These are phyloP conservation scores for Tolypocladium pustulatum DNA, from an alignment of 2,329 filamentous ascomycete genomes.

Conservation along the genomic window DNA sequence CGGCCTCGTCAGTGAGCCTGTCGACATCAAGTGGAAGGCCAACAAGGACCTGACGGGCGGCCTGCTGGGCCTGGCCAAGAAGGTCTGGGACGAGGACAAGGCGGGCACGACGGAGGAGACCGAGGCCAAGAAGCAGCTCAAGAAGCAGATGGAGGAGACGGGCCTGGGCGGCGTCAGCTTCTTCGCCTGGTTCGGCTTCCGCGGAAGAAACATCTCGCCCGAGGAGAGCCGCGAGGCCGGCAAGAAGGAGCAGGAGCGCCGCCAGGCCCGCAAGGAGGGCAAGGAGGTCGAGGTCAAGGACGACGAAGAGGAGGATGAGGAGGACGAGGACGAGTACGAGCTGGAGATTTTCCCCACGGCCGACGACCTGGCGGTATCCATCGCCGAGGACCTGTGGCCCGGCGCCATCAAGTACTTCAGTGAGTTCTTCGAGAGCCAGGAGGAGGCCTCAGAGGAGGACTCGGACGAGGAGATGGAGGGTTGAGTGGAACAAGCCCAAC, in stretches of 20 bases:
- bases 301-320: slow-evolving; percentile 47
- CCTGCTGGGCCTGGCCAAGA: slow-evolving; percentile 61
- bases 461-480: neutral
- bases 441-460: neutral
- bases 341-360: slow-evolving; percentile 83
- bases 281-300: slow-evolving; percentile 36
- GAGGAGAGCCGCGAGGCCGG: slow-evolving; percentile 58
- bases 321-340: slow-evolving; percentile 52
- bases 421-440: slow-evolving; percentile 35
- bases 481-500: neutral
- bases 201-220: slow-evolving; percentile 56
- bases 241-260: slow-evolving; percentile 50
- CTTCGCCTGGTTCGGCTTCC: slow-evolving; percentile 83
- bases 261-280: slow-evolving; percentile 35
- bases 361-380: slow-evolving; percentile 67
- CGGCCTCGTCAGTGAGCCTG: slow-evolving; percentile 79
- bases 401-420: slow-evolving; percentile 85
- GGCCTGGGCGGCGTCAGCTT: slow-evolving; percentile 63
- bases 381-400: slow-evolving; percentile 84
- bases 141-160: slow-evolving; percentile 46
- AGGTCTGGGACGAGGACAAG: slow-evolving; percentile 52
- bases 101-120: slow-evolving; percentile 32
- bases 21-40: slow-evolving; percentile 74
- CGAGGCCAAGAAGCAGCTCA: slow-evolving; percentile 37
- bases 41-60: slow-evolving; percentile 76